Base-by-base conservation (phyloP, 352 stramenopile genomes). In the Globisporangium heterothallicum region DNA sequence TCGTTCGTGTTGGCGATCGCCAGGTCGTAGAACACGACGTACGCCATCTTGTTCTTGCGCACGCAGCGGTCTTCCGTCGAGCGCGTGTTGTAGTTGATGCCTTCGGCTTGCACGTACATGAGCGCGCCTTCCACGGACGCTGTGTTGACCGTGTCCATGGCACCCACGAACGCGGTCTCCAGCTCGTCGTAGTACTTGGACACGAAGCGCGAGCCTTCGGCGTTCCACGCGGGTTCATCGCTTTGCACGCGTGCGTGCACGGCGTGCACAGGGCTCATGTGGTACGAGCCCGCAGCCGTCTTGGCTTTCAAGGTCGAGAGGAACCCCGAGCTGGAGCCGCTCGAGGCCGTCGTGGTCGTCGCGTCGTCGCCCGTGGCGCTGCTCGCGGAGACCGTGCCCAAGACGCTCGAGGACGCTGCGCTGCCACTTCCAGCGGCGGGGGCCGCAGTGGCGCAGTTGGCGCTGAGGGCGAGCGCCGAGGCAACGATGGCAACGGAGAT, bases 21-120 rank as follows among this genome's bases (percentile, higher is more conserved):
- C 13, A 88, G 25, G 40, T 88, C 75, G 59, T 91, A 91, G 60
- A 91, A 88, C n/a, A 86, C 75, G 30, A 91, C 68, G 43, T 80
- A 81, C 9, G 61, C 57, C 61, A 86, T 84, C 16, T 56, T 58
- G 49, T 66, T 74, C 63, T 86, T 87, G 38, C 80, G 77, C 21
- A 40, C 25, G 62, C 85, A 95, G 10, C 66, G 71, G 32, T 68
- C 62, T 40, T 79, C 67, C 2, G 61, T 62, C n/a, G 61, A 68
- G 42, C 80, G 77, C 40, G 77, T 79, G 38, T 72, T 63, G 63
- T 86, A 79, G 68, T 94, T 91, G 66, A 94, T 92, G 35, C 78
- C 67, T 54, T 94, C 84, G 5, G 82, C 78, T 59, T 93, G 82
- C 27, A 95, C 76, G 65, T 92, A 95, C 80, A 92, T 93, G 34